These are phyloP conservation scores for Rosa chinensis DNA, from an alignment of 306 rosid genomes.

Conservation along the genomic window DNA sequence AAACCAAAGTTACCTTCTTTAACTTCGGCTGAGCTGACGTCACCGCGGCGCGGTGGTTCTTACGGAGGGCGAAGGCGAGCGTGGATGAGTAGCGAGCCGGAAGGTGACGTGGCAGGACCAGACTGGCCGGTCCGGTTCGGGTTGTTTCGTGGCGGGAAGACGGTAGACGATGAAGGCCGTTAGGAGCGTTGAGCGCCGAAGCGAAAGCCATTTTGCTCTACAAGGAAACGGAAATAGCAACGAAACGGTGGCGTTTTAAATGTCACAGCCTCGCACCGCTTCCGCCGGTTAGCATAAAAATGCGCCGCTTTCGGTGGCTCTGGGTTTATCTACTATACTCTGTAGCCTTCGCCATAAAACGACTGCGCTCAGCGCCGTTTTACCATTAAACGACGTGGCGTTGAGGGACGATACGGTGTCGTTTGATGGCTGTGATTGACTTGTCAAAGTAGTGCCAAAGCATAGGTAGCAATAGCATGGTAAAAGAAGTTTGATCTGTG, in stretches of 20 bases:
- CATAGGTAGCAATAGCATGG: background rate
- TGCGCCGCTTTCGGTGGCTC: background rate
- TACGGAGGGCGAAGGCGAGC: constrained; percentile 44
- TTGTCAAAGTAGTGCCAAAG: background rate
- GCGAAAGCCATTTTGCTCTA: constrained; percentile 37
- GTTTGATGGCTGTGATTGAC: background rate
- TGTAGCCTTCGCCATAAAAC: background rate
- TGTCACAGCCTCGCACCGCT: background rate
- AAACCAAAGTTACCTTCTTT: constrained; percentile 46
- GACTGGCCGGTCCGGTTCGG: constrained; percentile 20
- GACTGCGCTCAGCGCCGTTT: background rate
- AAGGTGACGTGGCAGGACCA: constrained; percentile 38
- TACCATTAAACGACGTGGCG: background rate
- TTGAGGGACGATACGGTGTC: background rate
- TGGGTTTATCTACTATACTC: background rate
- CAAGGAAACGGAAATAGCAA: too few relatives aligned
- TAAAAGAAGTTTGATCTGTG: background rate
- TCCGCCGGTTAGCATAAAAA: background rate
- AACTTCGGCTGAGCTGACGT: constrained; percentile 45
- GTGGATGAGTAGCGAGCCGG: constrained; percentile 37
- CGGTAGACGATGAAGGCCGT: constrained; percentile 37
- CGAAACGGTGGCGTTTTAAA: constrained; percentile 9
- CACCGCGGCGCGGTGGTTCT: constrained; percentile 22
- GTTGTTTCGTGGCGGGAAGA: constrained; percentile 25
- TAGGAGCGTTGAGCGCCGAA: constrained; percentile 32